phyloP scores from a whole-genome alignment of 345 rosid genomes.

The Litchi chinensis region DNA sequence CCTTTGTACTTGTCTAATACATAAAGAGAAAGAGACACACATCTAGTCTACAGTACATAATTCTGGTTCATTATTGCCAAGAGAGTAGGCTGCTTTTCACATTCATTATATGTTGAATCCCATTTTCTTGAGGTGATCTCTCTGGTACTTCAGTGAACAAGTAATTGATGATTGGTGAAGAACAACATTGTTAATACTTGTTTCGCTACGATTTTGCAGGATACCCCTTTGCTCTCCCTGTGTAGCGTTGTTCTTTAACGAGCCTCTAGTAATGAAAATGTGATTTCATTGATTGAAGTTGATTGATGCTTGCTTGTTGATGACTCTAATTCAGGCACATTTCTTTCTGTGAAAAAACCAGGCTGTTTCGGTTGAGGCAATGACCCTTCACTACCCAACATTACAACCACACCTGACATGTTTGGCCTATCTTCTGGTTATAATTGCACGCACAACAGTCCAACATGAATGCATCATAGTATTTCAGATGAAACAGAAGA shows the following conservation, averaged over 20 bases:
- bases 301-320: background rate
- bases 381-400: constrained; percentile 14
- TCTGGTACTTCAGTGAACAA: background rate
- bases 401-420: constrained; percentile 25
- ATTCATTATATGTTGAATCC: no score
- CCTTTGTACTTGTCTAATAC: no score
- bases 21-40: no score
- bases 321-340: constrained; percentile 5
- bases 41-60: no score
- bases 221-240: background rate
- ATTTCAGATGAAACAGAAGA: constrained; percentile 4
- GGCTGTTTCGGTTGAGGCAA: constrained; percentile 28
- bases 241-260: background rate
- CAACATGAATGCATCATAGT: constrained; percentile 23
- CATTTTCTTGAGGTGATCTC: background rate
- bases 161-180: background rate
- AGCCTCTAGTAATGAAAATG: background rate
- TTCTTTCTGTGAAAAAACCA: constrained; percentile 29
- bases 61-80: no score
- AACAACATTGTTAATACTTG: background rate
- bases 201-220: background rate
- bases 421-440: constrained; percentile 25
- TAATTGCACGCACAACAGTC: constrained; percentile 26
- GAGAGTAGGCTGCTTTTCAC: no score
- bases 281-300: constrained; percentile 13